These are phyloP conservation scores for Blastocystis sp. DNA, from an alignment of 352 stramenopile species.

Conservation along the genomic window DNA sequence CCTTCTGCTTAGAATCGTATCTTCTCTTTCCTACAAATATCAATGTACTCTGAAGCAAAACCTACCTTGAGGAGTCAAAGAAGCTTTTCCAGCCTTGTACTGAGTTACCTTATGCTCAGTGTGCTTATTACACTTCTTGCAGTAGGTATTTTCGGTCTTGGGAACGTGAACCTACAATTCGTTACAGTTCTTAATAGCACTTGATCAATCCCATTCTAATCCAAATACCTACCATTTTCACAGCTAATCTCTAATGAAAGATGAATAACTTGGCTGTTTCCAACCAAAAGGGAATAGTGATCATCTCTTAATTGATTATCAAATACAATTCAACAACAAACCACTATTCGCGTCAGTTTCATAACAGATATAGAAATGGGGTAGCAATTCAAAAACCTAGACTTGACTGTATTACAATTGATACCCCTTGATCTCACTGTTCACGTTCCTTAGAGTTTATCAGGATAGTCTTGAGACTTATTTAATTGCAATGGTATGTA, in stretches of 20 bases:
- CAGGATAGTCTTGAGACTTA: neutral
- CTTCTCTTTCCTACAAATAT: constrained; percentile 76
- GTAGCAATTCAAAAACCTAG: neutral
- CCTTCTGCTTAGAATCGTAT: constrained; percentile 99
- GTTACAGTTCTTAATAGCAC: neutral
- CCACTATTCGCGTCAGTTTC: neutral
- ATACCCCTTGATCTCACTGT: neutral
- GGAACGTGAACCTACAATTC: constrained; percentile 88
- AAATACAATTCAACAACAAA: neutral
- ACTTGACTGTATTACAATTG: neutral
- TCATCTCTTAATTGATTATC: neutral
- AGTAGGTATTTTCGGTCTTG: constrained; percentile 97
- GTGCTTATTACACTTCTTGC: constrained; percentile 98
- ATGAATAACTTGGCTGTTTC: neutral
- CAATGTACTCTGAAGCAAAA: neutral
- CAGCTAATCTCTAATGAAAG: constrained; percentile 6
- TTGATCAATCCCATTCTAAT: neutral
- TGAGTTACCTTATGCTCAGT: constrained; percentile 98
- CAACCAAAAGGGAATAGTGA: neutral
- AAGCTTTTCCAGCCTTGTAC: constrained; percentile 98
- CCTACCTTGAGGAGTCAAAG: constrained; percentile 90
- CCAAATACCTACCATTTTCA: neutral
- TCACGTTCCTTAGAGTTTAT: neutral
- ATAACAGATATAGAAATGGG: neutral
- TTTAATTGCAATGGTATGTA: neutral